These are phyloP conservation scores for Xerocomus brunneocitrinus DNA, from an alignment of 768 basidiomycete genomes.

Conservation along the genomic window DNA sequence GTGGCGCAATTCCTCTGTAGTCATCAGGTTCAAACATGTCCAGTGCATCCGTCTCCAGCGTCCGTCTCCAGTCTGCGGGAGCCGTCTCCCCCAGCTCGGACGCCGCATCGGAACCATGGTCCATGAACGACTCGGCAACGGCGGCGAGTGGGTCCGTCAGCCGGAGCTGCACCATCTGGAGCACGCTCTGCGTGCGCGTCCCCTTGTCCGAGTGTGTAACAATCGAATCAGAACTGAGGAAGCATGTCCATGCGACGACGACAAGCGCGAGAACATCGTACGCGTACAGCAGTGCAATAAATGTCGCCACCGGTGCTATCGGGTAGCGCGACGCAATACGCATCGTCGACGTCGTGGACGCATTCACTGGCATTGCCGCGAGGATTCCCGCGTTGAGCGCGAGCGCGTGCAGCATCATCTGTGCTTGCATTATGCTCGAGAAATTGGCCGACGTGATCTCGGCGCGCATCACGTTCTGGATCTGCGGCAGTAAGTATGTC, in stretches of 20 bases:
- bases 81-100: neutral
- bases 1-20: neutral
- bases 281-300: neutral
- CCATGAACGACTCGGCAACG: neutral
- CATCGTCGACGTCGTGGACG: neutral
- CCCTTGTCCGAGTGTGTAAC: neutral
- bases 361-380: neutral
- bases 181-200: neutral
- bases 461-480: neutral
- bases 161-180: constrained; percentile 2
- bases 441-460: neutral
- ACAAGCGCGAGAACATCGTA: neutral
- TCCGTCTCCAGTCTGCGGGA: neutral
- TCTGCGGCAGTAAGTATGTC: neutral
- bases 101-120: neutral
- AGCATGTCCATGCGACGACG: neutral
- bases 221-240: neutral
- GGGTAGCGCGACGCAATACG: neutral
- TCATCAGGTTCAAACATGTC: neutral
- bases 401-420: neutral
- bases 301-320: neutral
- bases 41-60: constrained; percentile 1
- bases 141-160: neutral
- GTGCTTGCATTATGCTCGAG: neutral
- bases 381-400: constrained; percentile 2